Evolutionary conservation across 2,329 filamentous ascomycete species (phyloP).

Genomic region (Arthrobotrys megalospora): DNA sequence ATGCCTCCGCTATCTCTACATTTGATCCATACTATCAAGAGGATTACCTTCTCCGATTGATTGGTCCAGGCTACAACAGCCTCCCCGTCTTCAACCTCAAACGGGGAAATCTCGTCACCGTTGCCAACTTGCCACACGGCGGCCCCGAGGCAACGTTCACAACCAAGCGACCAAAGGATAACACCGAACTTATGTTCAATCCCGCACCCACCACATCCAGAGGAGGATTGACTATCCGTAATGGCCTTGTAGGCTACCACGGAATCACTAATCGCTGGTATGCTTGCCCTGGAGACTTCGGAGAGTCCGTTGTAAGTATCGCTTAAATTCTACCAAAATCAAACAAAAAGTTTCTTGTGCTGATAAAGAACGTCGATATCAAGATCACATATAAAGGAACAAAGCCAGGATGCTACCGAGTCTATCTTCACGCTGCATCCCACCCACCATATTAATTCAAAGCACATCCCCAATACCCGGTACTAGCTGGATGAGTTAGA

Average conservation of each 20-base stretch:
- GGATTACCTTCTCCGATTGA: slow-evolving; percentile 36
- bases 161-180: slow-evolving; percentile 15
- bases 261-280: slow-evolving; percentile 34
- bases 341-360: too few relatives aligned
- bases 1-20: slow-evolving; percentile 37
- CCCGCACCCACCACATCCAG: slow-evolving; percentile 12
- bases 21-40: slow-evolving; percentile 48
- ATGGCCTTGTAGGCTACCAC: slow-evolving; percentile 37
- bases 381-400: slow-evolving; percentile 37
- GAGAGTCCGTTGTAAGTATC: slow-evolving; percentile 39
- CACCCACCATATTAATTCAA: slow-evolving; percentile 33
- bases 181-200: slow-evolving; percentile 43
- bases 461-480: too few relatives aligned
- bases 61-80: slow-evolving; percentile 33
- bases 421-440: slow-evolving; percentile 32
- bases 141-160: slow-evolving; percentile 37
- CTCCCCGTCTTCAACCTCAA: slow-evolving; percentile 37
- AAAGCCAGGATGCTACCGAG: slow-evolving; percentile 16
- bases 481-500: too few relatives aligned
- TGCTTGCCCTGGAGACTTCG: slow-evolving; percentile 36
- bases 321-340: too few relatives aligned
- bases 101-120: slow-evolving; percentile 26
- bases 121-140: slow-evolving; percentile 32
- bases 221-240: slow-evolving; percentile 26
- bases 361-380: too few relatives aligned